phyloP scores from a whole-genome alignment of 2,329 filamentous ascomycete genomes.

The Fusarium sp. region DNA sequence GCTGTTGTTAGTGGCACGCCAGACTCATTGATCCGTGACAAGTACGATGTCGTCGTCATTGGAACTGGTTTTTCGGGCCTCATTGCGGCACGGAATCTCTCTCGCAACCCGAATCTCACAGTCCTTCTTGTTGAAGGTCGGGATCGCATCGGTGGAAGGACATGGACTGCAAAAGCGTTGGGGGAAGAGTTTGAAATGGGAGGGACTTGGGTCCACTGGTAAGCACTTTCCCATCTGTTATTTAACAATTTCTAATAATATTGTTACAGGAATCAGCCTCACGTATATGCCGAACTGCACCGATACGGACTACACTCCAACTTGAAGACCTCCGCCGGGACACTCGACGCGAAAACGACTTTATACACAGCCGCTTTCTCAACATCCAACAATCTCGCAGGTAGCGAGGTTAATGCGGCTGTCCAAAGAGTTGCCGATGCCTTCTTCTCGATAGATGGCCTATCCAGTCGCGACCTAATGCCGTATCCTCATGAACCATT shows the following conservation, averaged over 20 bases:
- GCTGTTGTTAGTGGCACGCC: constrained; percentile 22
- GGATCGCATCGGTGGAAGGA: constrained; percentile 57
- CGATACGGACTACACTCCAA: constrained; percentile 34
- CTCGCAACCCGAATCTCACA: background rate
- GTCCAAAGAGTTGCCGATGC: constrained; percentile 32
- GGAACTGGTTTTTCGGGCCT: constrained; percentile 30
- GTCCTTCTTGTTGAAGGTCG: constrained; percentile 54
- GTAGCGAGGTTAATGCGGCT: background rate
- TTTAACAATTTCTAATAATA: background rate
- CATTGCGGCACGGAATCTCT: constrained; percentile 19
- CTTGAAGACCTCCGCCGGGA: constrained; percentile 29
- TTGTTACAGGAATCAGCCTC: constrained; percentile 29
- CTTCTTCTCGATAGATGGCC: constrained; percentile 50
- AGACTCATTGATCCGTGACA: background rate
- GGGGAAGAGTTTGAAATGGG: constrained; percentile 56
- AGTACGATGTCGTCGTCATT: constrained; percentile 30
- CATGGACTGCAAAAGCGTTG: constrained; percentile 52
- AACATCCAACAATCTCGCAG: background rate
- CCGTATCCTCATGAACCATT: constrained; percentile 52
- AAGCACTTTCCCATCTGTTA: accelerated
- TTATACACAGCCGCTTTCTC: constrained; percentile 6
- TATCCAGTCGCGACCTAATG: constrained; percentile 48
- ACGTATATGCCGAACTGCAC: constrained; percentile 30
- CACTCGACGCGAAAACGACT: constrained; percentile 12
- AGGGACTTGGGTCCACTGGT: constrained; percentile 55